Conservation (phyloP, 225 moss, liverwort and hornwort genomes). For the Antitrichia curtipendula region DNA sequence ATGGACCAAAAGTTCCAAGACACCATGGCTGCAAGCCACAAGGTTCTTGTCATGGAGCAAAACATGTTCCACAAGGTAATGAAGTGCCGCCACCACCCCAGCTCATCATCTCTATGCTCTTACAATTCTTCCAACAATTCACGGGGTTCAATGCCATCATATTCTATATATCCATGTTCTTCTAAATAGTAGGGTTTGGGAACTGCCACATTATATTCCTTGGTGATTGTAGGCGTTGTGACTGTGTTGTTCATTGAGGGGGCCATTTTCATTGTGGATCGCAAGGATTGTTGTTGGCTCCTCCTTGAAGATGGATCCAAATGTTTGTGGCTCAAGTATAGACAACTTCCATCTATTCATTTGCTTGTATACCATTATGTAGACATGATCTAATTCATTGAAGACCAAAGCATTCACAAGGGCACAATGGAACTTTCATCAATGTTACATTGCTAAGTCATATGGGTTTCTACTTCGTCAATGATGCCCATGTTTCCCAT, state of each 20-base stretch:
- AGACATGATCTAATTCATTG: not conserved
- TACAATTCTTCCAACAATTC: slow-evolving; percentile 50
- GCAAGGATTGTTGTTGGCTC: slow-evolving; percentile 7
- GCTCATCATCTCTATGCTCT: slow-evolving; percentile 22
- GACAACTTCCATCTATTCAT: not conserved
- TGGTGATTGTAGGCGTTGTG: slow-evolving; percentile 13
- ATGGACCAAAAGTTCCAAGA: not conserved
- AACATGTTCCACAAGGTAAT: not conserved
- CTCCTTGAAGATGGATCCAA: slow-evolving; percentile 28
- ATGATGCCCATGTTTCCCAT: not conserved
- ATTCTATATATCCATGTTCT: slow-evolving; percentile 28
- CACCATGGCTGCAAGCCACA: not conserved
- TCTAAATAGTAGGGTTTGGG: slow-evolving; percentile 22
- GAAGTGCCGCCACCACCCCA: not conserved
- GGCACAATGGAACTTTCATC: not conserved
- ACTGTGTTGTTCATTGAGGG: slow-evolving; percentile 27
- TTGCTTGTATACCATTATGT: not conserved
- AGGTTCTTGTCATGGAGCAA: not conserved
- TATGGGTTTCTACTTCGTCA: not conserved
- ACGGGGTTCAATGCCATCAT: slow-evolving; percentile 33
- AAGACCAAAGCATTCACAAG: not conserved
- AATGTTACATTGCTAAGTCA: not conserved
- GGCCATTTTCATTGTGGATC: slow-evolving; percentile 16
- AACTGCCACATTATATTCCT: slow-evolving; percentile 13
- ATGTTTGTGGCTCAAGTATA: not conserved